Evolutionary conservation across 2,329 filamentous ascomycete genomes (phyloP).

Genomic region (Furcasterigmium sp.): DNA sequence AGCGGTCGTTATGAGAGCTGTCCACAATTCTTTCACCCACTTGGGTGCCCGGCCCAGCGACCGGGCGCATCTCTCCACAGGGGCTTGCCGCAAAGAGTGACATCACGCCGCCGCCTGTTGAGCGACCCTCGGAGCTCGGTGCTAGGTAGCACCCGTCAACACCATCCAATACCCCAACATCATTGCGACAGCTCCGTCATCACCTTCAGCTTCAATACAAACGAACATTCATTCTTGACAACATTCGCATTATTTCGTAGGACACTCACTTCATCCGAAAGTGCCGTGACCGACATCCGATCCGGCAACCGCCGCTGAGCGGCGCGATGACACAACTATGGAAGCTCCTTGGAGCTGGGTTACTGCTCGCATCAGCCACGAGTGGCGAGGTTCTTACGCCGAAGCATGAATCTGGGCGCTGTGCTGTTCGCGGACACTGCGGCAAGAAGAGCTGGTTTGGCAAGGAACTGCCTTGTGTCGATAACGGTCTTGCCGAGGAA

Average conservation of each 20-base stretch:
- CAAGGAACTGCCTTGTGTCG: conserved; percentile 82
- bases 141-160: background rate
- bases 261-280: too few species aligned
- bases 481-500: conserved; percentile 76
- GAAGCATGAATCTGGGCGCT: conserved; percentile 81
- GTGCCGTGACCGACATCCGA: too few species aligned
- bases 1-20: too few species aligned
- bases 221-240: too few species aligned
- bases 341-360: conserved; percentile 22
- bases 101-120: background rate
- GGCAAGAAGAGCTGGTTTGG: conserved; percentile 89
- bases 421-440: conserved; percentile 86
- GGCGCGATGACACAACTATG: conserved; percentile 5
- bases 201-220: background rate
- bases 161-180: background rate
- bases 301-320: background rate
- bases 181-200: background rate
- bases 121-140: background rate
- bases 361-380: conserved; percentile 20
- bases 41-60: background rate
- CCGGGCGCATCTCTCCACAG: background rate
- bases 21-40: too few species aligned
- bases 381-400: conserved; percentile 34
- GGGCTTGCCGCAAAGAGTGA: background rate
- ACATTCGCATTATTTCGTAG: too few species aligned